phyloP scores from a whole-genome alignment of 441 rosid species.

The Populus hybrid region DNA sequence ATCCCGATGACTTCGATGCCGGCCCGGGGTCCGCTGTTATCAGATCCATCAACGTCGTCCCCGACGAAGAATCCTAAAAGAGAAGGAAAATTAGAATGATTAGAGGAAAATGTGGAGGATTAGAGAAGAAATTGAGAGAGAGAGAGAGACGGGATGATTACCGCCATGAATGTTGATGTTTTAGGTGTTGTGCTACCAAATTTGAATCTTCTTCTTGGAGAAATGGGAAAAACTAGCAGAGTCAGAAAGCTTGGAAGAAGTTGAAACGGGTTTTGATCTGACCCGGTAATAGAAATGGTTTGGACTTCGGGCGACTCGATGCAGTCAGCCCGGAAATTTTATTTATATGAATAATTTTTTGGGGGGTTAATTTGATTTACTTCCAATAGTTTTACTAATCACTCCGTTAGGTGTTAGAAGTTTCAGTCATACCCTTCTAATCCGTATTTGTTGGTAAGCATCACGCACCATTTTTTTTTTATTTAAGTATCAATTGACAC shows the following conservation, averaged over 20 bases:
- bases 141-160: neutral
- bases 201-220: neutral
- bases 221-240: neutral
- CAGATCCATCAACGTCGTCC: constrained; percentile 97
- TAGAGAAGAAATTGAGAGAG: neutral
- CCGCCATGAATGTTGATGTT: neutral
- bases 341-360: too few species aligned
- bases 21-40: constrained; percentile 85
- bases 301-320: neutral
- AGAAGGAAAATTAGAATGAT: neutral
- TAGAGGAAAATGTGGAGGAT: neutral
- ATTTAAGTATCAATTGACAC: too few species aligned
- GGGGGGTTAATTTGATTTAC: neutral
- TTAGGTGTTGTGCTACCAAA: neutral
- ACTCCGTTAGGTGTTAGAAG: neutral
- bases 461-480: too few species aligned
- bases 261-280: neutral
- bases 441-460: too few species aligned
- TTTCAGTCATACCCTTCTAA: neutral
- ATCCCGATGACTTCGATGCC: constrained; percentile 37
- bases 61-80: constrained; percentile 73
- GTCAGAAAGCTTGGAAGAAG: neutral
- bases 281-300: neutral
- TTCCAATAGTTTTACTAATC: neutral
- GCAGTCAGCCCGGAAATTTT: neutral